Evolutionary conservation across 306 rosid genomes (phyloP).

Genomic region (Cucurbita argyrosperma): DNA sequence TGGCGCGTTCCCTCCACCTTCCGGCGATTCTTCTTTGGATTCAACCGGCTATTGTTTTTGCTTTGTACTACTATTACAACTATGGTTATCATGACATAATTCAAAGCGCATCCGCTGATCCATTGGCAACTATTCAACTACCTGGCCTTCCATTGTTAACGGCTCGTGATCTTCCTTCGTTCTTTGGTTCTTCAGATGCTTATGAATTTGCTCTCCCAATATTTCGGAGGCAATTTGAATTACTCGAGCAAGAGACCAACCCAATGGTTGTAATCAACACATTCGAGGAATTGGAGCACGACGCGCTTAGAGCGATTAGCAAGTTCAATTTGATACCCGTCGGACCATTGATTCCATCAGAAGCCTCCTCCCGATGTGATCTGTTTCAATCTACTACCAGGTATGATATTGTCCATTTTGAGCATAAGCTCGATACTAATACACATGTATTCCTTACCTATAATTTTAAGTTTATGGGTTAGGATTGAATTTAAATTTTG

Average conservation of each 20-base stretch:
- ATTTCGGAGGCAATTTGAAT: neutral
- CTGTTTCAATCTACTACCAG: neutral
- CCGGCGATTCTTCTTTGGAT: neutral
- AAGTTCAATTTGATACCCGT: constrained; percentile 11
- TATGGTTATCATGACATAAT: constrained; percentile 9
- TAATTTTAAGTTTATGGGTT: no score
- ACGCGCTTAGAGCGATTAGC: constrained; percentile 5
- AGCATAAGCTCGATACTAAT: no score
- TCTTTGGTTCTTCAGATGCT: neutral
- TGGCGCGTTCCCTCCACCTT: neutral
- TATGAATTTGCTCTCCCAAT: neutral
- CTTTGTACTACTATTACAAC: neutral
- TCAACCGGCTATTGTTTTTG: neutral
- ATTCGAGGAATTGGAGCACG: constrained; percentile 13
- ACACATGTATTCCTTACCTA: no score
- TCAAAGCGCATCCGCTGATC: no score
- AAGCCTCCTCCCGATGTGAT: constrained; percentile 29
- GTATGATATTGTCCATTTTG: no score
- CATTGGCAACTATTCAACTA: no score
- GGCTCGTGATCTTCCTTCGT: constrained; percentile 3
- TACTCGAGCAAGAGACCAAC: neutral
- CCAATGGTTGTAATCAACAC: constrained; percentile 8
- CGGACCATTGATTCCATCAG: constrained; percentile 49
- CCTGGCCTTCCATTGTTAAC: constrained; percentile 3
- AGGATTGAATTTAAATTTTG: no score